These are phyloP conservation scores for Hippophae rhamnoides DNA, from an alignment of 306 rosid species.

Conservation along the genomic window DNA sequence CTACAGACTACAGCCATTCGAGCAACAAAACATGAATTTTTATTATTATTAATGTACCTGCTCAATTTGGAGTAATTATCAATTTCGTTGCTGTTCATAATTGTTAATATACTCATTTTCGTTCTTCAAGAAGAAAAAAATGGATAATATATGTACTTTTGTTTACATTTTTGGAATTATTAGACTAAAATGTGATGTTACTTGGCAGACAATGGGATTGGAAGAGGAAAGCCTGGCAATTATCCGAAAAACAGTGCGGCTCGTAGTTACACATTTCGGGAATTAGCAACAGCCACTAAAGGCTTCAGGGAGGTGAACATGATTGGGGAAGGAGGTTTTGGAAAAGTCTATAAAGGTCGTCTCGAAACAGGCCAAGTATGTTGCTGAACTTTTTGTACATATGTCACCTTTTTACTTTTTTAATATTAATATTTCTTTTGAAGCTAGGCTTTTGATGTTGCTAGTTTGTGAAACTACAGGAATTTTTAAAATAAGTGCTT, in stretches of 20 bases:
- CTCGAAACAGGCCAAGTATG: constrained; percentile 59
- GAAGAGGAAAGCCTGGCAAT: constrained; percentile 18
- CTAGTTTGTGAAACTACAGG: too few relatives aligned
- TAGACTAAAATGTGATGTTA: background rate
- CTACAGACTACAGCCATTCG: background rate
- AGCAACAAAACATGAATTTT: background rate
- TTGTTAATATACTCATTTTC: too few relatives aligned
- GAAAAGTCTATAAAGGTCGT: constrained; percentile 87
- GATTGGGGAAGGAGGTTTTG: constrained; percentile 98
- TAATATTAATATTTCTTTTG: background rate
- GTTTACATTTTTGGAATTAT: too few relatives aligned
- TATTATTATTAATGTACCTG: background rate
- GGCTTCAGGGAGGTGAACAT: constrained; percentile 64
- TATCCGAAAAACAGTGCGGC: constrained; percentile 27
- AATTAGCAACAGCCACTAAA: constrained; percentile 69
- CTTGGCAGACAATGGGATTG: constrained; percentile 30
- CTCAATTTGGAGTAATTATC: background rate
- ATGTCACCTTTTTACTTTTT: background rate
- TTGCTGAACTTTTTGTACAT: background rate
- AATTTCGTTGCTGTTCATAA: background rate
- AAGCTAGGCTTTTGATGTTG: background rate
- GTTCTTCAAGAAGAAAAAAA: too few relatives aligned
- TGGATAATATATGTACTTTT: too few relatives aligned
- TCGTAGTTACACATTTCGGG: constrained; percentile 58
- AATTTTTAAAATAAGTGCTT: too few relatives aligned